Conservation (phyloP, 2,329 filamentous ascomycete species). For the Stylonectria norvegica region DNA sequence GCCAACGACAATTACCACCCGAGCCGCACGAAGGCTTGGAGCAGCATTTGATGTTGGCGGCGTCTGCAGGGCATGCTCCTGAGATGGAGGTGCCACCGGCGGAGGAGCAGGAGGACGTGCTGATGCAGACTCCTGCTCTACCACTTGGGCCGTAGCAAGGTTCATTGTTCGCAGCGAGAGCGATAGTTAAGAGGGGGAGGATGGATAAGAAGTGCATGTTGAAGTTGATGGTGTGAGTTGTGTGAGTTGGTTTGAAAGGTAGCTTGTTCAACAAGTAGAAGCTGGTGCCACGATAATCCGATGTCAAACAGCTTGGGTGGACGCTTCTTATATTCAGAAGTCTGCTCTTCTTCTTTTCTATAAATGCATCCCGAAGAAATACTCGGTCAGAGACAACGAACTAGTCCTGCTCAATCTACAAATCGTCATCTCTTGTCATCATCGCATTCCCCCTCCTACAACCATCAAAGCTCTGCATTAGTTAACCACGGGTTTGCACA, state of each 20-base stretch:
- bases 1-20: constrained; percentile 37
- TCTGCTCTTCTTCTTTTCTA: too few relatives aligned
- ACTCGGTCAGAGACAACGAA: too few relatives aligned
- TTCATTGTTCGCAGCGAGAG: constrained; percentile 29
- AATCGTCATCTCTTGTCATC: too few relatives aligned
- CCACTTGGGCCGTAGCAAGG: constrained; percentile 29
- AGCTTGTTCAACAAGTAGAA: too few relatives aligned
- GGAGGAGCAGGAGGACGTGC: constrained; percentile 33
- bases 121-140: constrained; percentile 37
- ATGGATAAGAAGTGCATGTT: constrained; percentile 20
- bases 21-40: constrained; percentile 36
- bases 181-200: constrained; percentile 12
- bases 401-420: too few relatives aligned
- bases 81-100: constrained; percentile 36
- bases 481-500: too few relatives aligned
- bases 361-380: too few relatives aligned
- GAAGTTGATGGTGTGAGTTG: constrained; percentile 2
- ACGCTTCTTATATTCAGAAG: too few relatives aligned
- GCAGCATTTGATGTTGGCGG: constrained; percentile 40
- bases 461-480: too few relatives aligned
- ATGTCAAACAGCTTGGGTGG: too few relatives aligned
- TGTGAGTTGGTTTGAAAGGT: not conserved
- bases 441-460: too few relatives aligned
- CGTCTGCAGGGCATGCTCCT: constrained; percentile 38
- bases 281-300: too few relatives aligned